Percentiles rank a stretch among this genome's conserved stretches.
These are phyloP conservation scores for Barnettozyma wickerhamii DNA, from an alignment of 805 yeast genomes.

Conservation along the genomic window DNA sequence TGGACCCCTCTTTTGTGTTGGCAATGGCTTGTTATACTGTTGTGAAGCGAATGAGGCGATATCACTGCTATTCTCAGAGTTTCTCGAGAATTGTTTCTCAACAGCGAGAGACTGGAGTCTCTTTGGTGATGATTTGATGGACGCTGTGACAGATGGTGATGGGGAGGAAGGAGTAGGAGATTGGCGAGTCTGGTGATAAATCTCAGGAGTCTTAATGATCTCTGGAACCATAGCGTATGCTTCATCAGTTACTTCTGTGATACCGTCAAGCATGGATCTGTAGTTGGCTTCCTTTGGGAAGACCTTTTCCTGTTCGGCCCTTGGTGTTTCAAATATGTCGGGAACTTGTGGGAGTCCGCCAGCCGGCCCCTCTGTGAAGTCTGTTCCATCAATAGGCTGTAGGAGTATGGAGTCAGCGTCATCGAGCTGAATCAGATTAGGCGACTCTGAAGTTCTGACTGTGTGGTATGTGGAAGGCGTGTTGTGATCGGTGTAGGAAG, in stretches of 20 bases:
- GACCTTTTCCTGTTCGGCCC: conserved; percentile 14
- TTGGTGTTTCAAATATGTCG: conserved; percentile 27
- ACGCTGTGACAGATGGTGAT: background rate
- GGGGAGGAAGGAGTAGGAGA: conserved; percentile 1
- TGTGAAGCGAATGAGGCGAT: background rate
- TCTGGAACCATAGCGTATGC: conserved; percentile 7
- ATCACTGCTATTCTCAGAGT: conserved; percentile 1
- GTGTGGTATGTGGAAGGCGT: background rate
- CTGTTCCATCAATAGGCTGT: too few relatives aligned
- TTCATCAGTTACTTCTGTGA: background rate
- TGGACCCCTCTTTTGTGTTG: conserved; percentile 11
- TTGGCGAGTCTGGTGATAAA: background rate
- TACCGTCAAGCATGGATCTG: conserved; percentile 14
- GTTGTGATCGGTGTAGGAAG: background rate
- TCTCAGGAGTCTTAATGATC: conserved; percentile 8
- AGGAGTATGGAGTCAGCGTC: conserved; percentile 17
- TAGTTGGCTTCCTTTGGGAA: conserved; percentile 17
- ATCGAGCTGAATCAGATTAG: conserved; percentile 34
- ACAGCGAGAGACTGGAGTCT: conserved; percentile 1
- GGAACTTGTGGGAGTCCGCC: conserved; percentile 5
- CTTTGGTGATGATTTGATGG: conserved; percentile 3
- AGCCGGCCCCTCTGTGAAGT: too few relatives aligned
- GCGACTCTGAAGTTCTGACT: conserved; percentile 18
- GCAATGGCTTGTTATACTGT: conserved; percentile 3
- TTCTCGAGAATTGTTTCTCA: background rate